Percentiles rank a stretch among this genome's conserved stretches.
Conservation (phyloP, 345 rosid genomes). For the Xanthoceras sorbifolium region DNA sequence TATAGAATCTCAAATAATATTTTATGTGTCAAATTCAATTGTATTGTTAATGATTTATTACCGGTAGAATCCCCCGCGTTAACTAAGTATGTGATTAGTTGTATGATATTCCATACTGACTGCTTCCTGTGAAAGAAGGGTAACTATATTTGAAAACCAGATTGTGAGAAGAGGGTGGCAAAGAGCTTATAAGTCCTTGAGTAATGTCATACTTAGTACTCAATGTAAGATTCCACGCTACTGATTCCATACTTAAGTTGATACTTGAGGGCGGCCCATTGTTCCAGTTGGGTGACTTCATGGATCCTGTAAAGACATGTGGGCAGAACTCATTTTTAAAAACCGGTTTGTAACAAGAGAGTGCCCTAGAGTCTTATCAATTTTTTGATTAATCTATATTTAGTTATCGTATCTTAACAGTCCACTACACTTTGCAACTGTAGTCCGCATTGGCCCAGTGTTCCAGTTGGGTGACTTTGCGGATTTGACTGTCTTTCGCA, state of each 20-base stretch:
- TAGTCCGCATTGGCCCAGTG: background rate
- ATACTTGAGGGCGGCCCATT: too few species aligned
- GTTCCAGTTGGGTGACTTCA: too few species aligned
- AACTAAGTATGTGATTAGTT: background rate
- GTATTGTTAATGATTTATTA: background rate
- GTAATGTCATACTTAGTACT: background rate
- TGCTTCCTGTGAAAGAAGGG: background rate
- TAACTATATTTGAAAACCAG: background rate
- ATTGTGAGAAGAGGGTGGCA: background rate
- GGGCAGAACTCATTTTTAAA: background rate
- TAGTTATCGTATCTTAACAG: background rate
- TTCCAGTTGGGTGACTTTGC: too few species aligned
- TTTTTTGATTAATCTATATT: too few species aligned
- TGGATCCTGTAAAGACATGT: background rate
- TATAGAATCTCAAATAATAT: background rate
- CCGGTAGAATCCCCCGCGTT: too few species aligned
- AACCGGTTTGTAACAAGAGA: background rate
- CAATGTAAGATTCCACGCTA: background rate
- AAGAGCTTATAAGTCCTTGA: background rate
- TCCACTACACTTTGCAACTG: background rate
- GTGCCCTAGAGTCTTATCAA: background rate
- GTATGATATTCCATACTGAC: too few species aligned
- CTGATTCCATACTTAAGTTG: background rate
- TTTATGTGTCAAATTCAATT: background rate
- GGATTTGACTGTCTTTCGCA: background rate